Base-by-base conservation (phyloP, 2,329 filamentous ascomycete genomes). In the Fusarium sp. region DNA sequence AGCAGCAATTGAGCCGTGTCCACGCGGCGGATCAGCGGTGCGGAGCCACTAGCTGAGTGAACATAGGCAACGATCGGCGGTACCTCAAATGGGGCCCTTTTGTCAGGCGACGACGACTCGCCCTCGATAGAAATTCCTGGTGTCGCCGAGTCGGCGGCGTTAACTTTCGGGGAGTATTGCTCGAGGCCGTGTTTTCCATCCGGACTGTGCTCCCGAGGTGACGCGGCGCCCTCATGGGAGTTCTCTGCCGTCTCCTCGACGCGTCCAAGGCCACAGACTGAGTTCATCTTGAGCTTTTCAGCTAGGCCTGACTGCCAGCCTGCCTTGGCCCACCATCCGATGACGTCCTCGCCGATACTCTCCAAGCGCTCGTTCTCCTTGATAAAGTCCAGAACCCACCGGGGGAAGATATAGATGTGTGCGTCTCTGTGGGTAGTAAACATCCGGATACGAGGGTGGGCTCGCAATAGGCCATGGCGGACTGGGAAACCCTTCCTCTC, bases 291-390 rank as follows among this genome's bases (percentile, higher is more conserved):
- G 9, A 98, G 87, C 82, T 97, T 98, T 61, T 93, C 90, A 1
- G 90, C 90, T 4, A 98, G 86, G 0, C 94, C 94, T 4, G 89
- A 87, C 82, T 98, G 95, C 97, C 97, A 99, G 64, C 92, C 92
- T 1, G 96, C 92, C 82, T 98, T 98, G 37, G 95, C 94, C 95
- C 95, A 98, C 93, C 94, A 98, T 8, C 95, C 95, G 18, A 98
- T 87, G 7, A 98, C 91, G 79, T 98, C 96, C 82, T 98, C 96
- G 35, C 93, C 94, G 57, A 99, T 92, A 65, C 92, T 97, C 78
- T 98, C 94, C 72, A 99, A 90, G 13, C 89, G 91, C 33, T 95
- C 92, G 78, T 98, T 97, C 71, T 89, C 87, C 67, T 90, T 89
- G 48, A 97, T 90, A 82, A 98, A 93, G 64, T 97, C 92, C 78